Base-by-base conservation (phyloP, 352 stramenopile genomes). In the Globisporangium polare region DNA sequence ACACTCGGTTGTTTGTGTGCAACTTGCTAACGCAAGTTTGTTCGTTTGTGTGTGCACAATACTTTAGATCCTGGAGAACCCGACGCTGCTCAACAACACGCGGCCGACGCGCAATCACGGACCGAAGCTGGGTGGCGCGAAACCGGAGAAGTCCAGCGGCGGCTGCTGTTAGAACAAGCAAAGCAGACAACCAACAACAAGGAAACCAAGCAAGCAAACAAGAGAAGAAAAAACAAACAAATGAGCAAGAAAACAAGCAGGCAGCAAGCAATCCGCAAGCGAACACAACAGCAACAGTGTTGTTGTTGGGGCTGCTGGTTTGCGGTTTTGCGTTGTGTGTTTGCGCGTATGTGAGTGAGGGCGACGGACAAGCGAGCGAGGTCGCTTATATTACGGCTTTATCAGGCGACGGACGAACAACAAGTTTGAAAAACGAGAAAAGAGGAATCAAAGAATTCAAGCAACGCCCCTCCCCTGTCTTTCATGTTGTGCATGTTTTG, bases 51-150 rank as follows among this genome's bases (percentile, higher is more conserved):
- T 18, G 53, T 20, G n/a, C 49, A 27, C 8, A 54, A 54, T 45
- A n/a, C n/a, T n/a, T n/a, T n/a, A 96, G 88, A 96, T 97, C 37
- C 54, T 97, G 66, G 90, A 97, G 58, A 97, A 96, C 67, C 90
- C 90, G 20, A 74, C 79, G 61, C 79, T 97, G 27, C 62, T 97
- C 35, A 88, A 84, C 43, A 97, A 96, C 73, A 42, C 80, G 80
- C 54, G 85, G 56, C 65, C 81, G 77, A 58, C 80, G 77, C 33
- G 74, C 71, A 50, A 86, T 79, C 68, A 60, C 60, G 51, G 60
- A 7, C 31, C 52, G 13, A 58, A 60, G 24, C 33, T 66, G 42
- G 62, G 90, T 22, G 82, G 89, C 39, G 66, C 70, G 26, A 88
- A 86, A 29, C 53, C 62, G 33, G 83, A 90, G 57, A 86, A 89